phyloP scores from a whole-genome alignment of 2,329 filamentous ascomycete species.

The Byssochlamys sp. region DNA sequence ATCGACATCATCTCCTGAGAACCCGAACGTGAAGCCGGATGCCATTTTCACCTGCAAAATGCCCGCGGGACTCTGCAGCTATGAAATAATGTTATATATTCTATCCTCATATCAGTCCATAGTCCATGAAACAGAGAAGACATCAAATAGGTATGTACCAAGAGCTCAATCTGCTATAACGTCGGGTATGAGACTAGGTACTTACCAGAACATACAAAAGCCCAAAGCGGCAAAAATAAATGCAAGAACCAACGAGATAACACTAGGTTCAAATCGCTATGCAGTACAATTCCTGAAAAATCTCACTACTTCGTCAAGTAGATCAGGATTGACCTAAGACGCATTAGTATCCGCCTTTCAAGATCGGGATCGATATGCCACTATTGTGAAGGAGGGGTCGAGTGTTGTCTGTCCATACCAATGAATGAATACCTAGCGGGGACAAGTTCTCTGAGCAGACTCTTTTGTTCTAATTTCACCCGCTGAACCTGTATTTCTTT shows the following conservation, averaged over 20 bases:
- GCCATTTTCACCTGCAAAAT: constrained; percentile 12
- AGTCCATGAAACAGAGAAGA: neutral
- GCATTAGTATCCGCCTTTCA: neutral
- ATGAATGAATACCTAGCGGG: neutral
- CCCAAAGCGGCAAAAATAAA: neutral
- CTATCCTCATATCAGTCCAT: neutral
- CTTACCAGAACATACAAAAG: neutral
- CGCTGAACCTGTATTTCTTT: neutral
- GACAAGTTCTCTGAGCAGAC: neutral
- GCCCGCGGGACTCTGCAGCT: neutral
- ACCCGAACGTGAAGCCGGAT: constrained; percentile 47
- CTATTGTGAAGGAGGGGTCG: neutral
- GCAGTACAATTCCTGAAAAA: neutral
- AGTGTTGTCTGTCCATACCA: neutral
- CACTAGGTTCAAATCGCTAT: neutral
- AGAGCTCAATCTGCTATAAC: neutral
- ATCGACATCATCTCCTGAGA: constrained; percentile 51
- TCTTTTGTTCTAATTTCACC: neutral
- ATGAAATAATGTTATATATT: neutral
- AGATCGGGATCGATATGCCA: too few relatives aligned
- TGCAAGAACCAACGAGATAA: neutral
- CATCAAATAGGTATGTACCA: neutral
- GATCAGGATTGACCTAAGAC: neutral
- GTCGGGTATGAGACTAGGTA: neutral
- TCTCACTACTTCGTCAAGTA: neutral